phyloP scores from a whole-genome alignment of 176 grass and related monocot genomes.

The Panicum miliaceum region DNA sequence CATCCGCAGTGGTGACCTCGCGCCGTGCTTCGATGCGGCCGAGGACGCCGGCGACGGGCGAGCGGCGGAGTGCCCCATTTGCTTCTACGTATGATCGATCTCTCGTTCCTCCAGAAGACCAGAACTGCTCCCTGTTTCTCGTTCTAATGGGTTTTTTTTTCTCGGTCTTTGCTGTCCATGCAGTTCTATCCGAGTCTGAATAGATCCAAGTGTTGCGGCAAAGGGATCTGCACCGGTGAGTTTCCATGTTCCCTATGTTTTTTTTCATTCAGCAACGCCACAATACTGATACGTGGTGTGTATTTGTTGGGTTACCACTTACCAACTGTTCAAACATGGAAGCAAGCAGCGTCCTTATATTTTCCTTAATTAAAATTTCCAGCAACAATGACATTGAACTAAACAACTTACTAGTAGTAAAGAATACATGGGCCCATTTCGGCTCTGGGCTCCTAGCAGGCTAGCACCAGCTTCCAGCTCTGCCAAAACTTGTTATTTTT shows the following conservation, averaged over 20 bases:
- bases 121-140: background rate
- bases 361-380: background rate
- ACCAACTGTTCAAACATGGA: background rate
- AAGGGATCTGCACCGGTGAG: slow-evolving; percentile 84
- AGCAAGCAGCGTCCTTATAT: background rate
- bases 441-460: background rate
- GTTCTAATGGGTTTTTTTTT: background rate
- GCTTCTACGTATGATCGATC: slow-evolving; percentile 63
- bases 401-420: background rate
- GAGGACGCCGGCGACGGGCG: slow-evolving; percentile 47
- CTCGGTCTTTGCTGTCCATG: background rate
- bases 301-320: background rate
- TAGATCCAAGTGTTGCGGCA: slow-evolving; percentile 75
- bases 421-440: background rate
- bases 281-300: background rate
- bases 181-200: slow-evolving; percentile 81
- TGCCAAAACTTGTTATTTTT: background rate
- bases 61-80: slow-evolving; percentile 77
- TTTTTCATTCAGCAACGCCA: background rate
- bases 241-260: background rate
- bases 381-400: background rate
- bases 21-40: slow-evolving; percentile 69
- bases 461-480: background rate
- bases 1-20: slow-evolving; percentile 62
- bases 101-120: background rate